Evolutionary conservation across 164 flowering plant species (phyloP), one percentile per base, ranked within the genome.

Genomic region (Aristolochia californica): DNA sequence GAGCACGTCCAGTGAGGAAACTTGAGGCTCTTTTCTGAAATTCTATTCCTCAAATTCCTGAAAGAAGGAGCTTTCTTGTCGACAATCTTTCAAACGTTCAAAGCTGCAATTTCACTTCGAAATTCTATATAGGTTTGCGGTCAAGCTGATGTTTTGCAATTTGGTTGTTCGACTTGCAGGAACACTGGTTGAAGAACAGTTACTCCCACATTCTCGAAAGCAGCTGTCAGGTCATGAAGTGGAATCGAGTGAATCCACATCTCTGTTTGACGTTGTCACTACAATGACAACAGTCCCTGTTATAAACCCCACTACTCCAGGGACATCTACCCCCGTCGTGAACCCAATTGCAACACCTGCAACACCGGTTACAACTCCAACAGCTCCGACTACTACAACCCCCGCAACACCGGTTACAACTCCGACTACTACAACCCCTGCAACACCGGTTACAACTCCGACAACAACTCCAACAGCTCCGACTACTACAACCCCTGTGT

Each of bases 201-300:
- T 21, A 16, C 9, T 67, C 38, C 62, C 75, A 45, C 22, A 63
- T 43, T 63, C 40, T 40, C 57, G 18, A 2, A 38, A 49, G 54
- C 18, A 44, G 45, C 54, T 58, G 13, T 15, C 24, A 0, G 30
- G 43, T n/a, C 53, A 34, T 12, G 59, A 68, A 25, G 25, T 45
- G 23, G 57, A 54, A 30, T 47, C 68, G 24, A 65, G 48, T 51
- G 56, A 58, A 5, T 54, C 61, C 13, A 70, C 75, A 64, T 47
- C 60, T 13, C 63, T 40, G 25, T 38, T 60, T 60, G 91, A 85
- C 53, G 68, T 75, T 10, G 59, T 63, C 21, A 74, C 73, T 30
- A 77, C 80, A n/a, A 55, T 72, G 27, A 65, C 79, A 55, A 71
- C 74, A 22, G 67, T 81, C 57, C 91, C 96, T 2, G 55, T 73